Evolutionary conservation across 208 protist species (phyloP), one percentile per base, ranked within the genome.

Genomic region (Hexamita inflata): DNA sequence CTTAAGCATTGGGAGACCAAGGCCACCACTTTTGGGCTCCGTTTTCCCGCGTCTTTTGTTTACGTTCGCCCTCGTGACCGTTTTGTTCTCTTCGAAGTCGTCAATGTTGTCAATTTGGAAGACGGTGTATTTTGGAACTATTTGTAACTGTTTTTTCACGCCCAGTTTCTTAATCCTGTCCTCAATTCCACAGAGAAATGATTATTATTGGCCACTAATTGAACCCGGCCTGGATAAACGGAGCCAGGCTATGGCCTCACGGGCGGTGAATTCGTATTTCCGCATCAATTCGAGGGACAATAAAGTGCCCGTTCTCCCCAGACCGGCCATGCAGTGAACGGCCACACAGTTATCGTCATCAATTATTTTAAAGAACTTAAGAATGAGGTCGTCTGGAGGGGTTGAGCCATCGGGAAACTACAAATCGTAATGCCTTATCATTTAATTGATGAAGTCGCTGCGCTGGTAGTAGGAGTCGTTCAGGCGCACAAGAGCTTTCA

Each of bases 151-250:
- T 59, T 59, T 59, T 59, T n/a, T n/a, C n/a, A n/a, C 60, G 40
- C 19, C 19, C 13, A 26, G 38, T 66, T 7, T 19, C 60, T 66
- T 19, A 45, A 7, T 19, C 35, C 7, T 26, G 7, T 73, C 38
- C 49, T 86, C 62, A 28, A 92, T 85, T 35, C 83, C 82, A 45
- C 89, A 81, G 0, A 96, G 79, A 75, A 90, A 96, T 76, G 90
- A 81, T 79, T 96, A 92, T 78, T 96, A 92, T n/a, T 89, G 88
- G 15, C 93, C 93, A 35, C 94, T 93, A 35, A 96, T 88, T 84
- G 87, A 91, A 35, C 93, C 93, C 9, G 93, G 92, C 29, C 93
- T 85, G 78, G 88, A 92, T 19, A 96, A 77, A 34, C 93, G 85
- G 38, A 92, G 77, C 87, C 89, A 96, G 15, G 82, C 91, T 60